Evolutionary conservation across 2,329 filamentous ascomycete genomes (phyloP).

Genomic region (Proliferodiscus dingleyae): DNA sequence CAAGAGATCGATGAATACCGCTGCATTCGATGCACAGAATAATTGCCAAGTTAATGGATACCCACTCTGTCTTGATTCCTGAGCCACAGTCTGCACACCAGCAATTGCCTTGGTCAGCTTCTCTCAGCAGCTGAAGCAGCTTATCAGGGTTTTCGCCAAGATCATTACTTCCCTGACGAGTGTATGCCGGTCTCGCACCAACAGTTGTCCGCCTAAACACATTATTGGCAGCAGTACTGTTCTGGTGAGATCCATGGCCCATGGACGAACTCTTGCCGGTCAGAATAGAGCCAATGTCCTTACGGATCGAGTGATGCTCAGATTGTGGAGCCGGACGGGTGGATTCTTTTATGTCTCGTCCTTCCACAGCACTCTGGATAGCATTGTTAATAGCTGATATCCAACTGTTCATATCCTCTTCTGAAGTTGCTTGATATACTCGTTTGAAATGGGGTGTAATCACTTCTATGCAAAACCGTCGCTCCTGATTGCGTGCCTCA

Average conservation of each 20-base stretch:
- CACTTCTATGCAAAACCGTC: slow-evolving; percentile 96
- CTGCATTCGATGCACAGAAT: slow-evolving; percentile 97
- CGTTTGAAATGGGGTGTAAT: slow-evolving; percentile 95
- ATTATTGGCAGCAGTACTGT: slow-evolving; percentile 41
- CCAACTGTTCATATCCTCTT: slow-evolving; percentile 98
- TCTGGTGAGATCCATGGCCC: slow-evolving; percentile 39
- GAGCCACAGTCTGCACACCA: slow-evolving; percentile 95
- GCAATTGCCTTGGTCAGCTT: slow-evolving; percentile 86
- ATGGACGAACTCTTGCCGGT: slow-evolving; percentile 85
- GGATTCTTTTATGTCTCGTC: slow-evolving; percentile 57
- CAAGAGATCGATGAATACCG: slow-evolving; percentile 91
- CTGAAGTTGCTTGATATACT: slow-evolving; percentile 95
- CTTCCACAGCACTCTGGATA: slow-evolving; percentile 90
- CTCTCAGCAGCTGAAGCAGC: slow-evolving; percentile 79
- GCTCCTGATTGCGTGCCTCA: slow-evolving; percentile 89
- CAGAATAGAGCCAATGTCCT: slow-evolving; percentile 87
- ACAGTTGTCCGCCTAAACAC: slow-evolving; percentile 86
- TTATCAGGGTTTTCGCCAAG: slow-evolving; percentile 82
- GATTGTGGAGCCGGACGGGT: slow-evolving; percentile 30
- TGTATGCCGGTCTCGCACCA: slow-evolving; percentile 73
- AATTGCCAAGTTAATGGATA: slow-evolving; percentile 95
- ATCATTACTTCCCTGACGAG: slow-evolving; percentile 62
- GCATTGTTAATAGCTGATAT: slow-evolving; percentile 96
- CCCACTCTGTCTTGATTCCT: slow-evolving; percentile 92
- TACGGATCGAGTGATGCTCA: slow-evolving; percentile 54